Base-by-base conservation (phyloP, 352 stramenopile species). In the Phytophthora syringae region DNA sequence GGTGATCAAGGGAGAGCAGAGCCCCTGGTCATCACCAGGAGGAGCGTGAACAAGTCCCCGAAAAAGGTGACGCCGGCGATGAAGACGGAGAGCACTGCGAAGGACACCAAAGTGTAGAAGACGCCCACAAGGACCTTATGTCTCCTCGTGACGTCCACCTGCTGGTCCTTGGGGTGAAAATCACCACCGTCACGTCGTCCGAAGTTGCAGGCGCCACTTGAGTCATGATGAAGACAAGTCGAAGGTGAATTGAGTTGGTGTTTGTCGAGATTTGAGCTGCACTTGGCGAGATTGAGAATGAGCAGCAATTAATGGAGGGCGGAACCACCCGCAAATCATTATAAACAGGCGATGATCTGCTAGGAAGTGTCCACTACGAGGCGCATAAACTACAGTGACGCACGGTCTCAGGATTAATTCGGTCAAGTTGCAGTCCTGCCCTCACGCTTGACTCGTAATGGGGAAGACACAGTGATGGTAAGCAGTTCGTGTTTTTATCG, bases 21-120 rank as follows among this genome's bases (percentile, higher is more conserved):
- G 16, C 40, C 40, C 30, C 28, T 48, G 21, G 57, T 59, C 18
- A 55, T n/a, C 1, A 64, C 60, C 20, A 69, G 28, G 11, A 64
- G 28, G 3, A 64, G 53, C 13, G 60, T 48, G 60, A 69, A 69
- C 9, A 63, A 1, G 16, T 69, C 54, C 11, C 52, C 60, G 36
- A 69, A 53, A 44, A 64, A 69, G 1, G 21, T 27, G 28, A 61
- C 36, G 13, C 28, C 27, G 25, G 53, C 45, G 6, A 64, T 13
- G 44, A 52, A 50, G 25, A 21, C 20, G 36, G 47, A 64, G 34
- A 64, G 24, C 24, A 39, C 36, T 22, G 27, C 52, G 21, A 47
- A 32, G 4, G 44, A 36, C 44, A 50, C 15, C 27, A 69, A 32
- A 24, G 53, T 53, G 60, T 53, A 64, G 32, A 69, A 5, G 37